Conservation (phyloP, 2,329 filamentous ascomycete genomes). For the Gyromitra esculenta region DNA sequence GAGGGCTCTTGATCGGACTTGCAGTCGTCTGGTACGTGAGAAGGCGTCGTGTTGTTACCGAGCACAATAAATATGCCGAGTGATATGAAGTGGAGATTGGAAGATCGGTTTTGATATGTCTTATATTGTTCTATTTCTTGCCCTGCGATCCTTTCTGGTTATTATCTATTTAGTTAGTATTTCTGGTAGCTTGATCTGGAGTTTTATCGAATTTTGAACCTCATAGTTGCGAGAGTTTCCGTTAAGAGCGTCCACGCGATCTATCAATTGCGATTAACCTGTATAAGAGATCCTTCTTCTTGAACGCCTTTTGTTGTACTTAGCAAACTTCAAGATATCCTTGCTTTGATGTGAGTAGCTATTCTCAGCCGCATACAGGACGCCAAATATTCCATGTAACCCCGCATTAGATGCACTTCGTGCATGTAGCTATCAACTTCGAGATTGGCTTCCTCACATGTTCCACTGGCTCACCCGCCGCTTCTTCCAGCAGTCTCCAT, state of each 20-base stretch:
- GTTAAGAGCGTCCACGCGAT: background rate
- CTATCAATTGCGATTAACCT: background rate
- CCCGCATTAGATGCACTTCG: slow-evolving; percentile 1
- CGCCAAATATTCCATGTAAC: background rate
- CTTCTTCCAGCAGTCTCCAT: slow-evolving; percentile 19
- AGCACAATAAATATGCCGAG: slow-evolving; percentile 41
- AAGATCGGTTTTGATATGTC: background rate
- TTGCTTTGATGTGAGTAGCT: background rate
- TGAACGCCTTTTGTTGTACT: background rate
- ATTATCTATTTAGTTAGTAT: background rate
- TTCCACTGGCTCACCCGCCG: slow-evolving; percentile 15
- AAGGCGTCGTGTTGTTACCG: slow-evolving; percentile 19
- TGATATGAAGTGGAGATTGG: slow-evolving; percentile 21
- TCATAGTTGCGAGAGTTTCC: background rate
- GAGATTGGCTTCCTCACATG: slow-evolving; percentile 21
- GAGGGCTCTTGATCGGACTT: slow-evolving; percentile 47
- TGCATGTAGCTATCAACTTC: background rate
- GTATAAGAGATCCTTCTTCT: background rate
- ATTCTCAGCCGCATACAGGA: slow-evolving; percentile 30
- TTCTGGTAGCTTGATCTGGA: background rate
- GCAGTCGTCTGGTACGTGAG: slow-evolving; percentile 48
- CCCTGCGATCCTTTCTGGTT: background rate
- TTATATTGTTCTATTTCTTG: slow-evolving; percentile 11
- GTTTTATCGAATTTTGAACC: background rate
- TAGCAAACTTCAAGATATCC: background rate